Conservation (phyloP, 1,139 yeast genomes). For the Hyphopichia khmerensis region DNA sequence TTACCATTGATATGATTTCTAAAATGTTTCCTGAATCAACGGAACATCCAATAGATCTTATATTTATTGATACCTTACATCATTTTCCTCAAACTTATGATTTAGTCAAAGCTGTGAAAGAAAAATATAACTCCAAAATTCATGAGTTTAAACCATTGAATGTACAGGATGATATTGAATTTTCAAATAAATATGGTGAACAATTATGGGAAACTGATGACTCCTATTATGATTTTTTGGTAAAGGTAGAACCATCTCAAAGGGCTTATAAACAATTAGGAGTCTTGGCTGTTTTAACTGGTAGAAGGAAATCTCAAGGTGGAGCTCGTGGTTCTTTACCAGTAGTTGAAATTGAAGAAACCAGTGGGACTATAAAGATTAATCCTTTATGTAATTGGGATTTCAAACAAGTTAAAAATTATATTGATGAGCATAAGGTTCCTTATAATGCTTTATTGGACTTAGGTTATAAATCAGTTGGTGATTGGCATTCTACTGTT, state of each 20-base stretch:
- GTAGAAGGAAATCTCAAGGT: constrained; percentile 89
- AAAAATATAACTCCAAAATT: constrained; percentile 53
- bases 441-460: constrained; percentile 86
- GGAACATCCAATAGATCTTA: constrained; percentile 61
- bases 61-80: constrained; percentile 86
- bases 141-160: constrained; percentile 68
- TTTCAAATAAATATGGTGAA: constrained; percentile 67
- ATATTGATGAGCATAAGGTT: constrained; percentile 67
- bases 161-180: constrained; percentile 59
- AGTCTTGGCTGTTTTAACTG: constrained; percentile 85
- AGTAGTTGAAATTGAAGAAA: constrained; percentile 71
- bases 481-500: constrained; percentile 93
- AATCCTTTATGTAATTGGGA: constrained; percentile 89
- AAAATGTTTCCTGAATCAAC: constrained; percentile 35
- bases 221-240: constrained; percentile 76
- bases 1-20: constrained; percentile 81
- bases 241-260: constrained; percentile 89
- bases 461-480: constrained; percentile 86
- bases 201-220: constrained; percentile 85
- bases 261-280: constrained; percentile 74
- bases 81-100: constrained; percentile 91
- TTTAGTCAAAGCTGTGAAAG: constrained; percentile 59
- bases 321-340: constrained; percentile 75
- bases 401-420: constrained; percentile 66
- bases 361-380: constrained; percentile 72